These are phyloP conservation scores for Physcomitrium patens DNA, from an alignment of 225 moss, liverwort and hornwort species.

Conservation along the genomic window DNA sequence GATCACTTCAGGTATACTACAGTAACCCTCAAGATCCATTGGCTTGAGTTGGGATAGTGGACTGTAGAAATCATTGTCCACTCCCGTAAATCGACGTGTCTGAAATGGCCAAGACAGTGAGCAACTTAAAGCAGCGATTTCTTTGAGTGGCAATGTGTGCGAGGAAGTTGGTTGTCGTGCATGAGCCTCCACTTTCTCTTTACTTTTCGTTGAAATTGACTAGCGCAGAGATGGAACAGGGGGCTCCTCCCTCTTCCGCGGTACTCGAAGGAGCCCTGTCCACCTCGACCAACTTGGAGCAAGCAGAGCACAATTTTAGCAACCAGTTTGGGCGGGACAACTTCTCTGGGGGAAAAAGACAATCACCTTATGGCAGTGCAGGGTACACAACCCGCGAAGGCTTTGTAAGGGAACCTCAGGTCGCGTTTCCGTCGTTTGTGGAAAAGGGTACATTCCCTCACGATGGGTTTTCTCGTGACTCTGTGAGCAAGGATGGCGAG, in stretches of 20 bases:
- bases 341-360: constrained; percentile 39
- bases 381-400: constrained; percentile 22
- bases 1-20: constrained; percentile 33
- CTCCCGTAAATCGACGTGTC: too few species aligned
- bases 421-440: constrained; percentile 19
- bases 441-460: constrained; percentile 39
- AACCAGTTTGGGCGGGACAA: constrained; percentile 44
- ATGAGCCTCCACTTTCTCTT: neutral
- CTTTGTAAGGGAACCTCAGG: constrained; percentile 15
- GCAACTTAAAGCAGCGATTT: neutral
- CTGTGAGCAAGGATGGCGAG: constrained; percentile 36
- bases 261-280: constrained; percentile 47
- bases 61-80: neutral
- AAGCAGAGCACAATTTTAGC: constrained; percentile 41
- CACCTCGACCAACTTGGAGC: constrained; percentile 36
- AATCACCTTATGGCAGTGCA: constrained; percentile 34
- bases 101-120: neutral
- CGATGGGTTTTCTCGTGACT: constrained; percentile 40
- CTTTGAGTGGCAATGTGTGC: too few species aligned
- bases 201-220: constrained; percentile 27
- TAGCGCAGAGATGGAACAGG: constrained; percentile 53
- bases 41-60: neutral
- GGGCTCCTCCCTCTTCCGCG: constrained; percentile 35
- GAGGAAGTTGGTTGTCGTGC: constrained; percentile 15
- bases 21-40: neutral